Evolutionary conservation across 108 stramenopile genomes (phyloP), one percentile per base, ranked within the genome.

Genomic region (Asterionellopsis glacialis): DNA sequence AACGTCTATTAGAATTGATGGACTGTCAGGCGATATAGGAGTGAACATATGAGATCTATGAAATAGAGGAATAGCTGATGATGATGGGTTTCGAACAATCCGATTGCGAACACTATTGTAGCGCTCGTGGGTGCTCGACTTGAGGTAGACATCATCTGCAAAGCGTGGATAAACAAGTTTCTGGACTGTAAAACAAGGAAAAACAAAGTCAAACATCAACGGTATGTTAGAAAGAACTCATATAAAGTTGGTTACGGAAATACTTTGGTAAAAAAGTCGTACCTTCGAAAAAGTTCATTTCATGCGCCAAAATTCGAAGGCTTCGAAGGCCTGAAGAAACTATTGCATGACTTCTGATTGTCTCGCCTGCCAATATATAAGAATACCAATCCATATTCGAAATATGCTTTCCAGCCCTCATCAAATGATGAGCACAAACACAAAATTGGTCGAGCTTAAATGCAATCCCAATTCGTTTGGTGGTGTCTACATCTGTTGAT

Each of bases 21-120:
- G 91, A n/a, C 71, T 82, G 11, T 79, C 71, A 26, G 75, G 82
- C 6, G 87, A 89, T n/a, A 92, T 72, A 11, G 87, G 72, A 12
- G 71, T 63, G 51, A 79, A 78, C 9, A 79, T 40, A 18, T 79
- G 64, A 9, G 85, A 88, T 59, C 90, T 76, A 54, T 80, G 82
- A 15, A 85, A 54, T 16, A 88, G 67, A 19, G 87, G 83, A 41
- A 22, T 45, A 26, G 72, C 54, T 22, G 15, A 19, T 28, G 76
- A 47, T 38, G 41, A 72, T 19, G 49, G 24, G 51, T 62, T 73
- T 54, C 45, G 57, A 9, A 41, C 42, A 9, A 63, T 43, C 33
- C 72, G 56, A 51, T 55, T 28, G 21, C 61, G 70, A 22, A 77
- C n/a, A 21, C 58, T 38, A 54, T 73, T 57, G 52, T 68, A 77